Percentiles rank a stretch among this genome's conserved stretches.
These are phyloP conservation scores for Pythium angustatum DNA, from an alignment of 352 stramenopile species.

Conservation along the genomic window DNA sequence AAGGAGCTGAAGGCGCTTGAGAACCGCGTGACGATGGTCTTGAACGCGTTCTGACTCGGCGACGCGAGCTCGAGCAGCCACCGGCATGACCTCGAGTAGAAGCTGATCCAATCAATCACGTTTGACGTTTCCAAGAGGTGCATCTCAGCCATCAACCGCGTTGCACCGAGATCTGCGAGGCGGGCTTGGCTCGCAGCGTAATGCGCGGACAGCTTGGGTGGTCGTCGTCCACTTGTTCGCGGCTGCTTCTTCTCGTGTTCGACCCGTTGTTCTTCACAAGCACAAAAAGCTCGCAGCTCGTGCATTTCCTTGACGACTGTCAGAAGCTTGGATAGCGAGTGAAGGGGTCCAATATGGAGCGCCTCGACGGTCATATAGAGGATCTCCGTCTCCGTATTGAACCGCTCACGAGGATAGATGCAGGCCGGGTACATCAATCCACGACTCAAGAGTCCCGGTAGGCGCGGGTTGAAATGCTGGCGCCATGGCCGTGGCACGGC, in stretches of 20 bases:
- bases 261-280: slow-evolving; percentile 55
- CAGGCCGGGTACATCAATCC: slow-evolving; percentile 51
- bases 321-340: slow-evolving; percentile 53
- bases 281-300: slow-evolving; percentile 65
- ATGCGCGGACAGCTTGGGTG: slow-evolving; percentile 51
- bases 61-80: slow-evolving; percentile 56
- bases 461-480: slow-evolving; percentile 31
- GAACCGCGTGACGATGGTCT: slow-evolving; percentile 44
- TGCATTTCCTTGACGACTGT: slow-evolving; percentile 58
- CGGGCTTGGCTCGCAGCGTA: slow-evolving; percentile 62
- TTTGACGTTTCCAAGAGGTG: slow-evolving; percentile 57
- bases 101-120: slow-evolving; percentile 56
- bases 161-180: slow-evolving; percentile 48
- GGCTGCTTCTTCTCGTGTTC: slow-evolving; percentile 36
- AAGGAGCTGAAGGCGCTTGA: slow-evolving; percentile 52
- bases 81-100: slow-evolving; percentile 52
- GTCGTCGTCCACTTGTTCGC: slow-evolving; percentile 4
- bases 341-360: slow-evolving; percentile 67
- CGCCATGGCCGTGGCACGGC: slow-evolving; percentile 52
- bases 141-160: slow-evolving; percentile 52
- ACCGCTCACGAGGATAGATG: slow-evolving; percentile 55
- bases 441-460: slow-evolving; percentile 35
- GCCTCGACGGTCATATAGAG: slow-evolving; percentile 68
- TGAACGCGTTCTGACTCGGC: slow-evolving; percentile 44
- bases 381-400: slow-evolving; percentile 55